phyloP scores from a whole-genome alignment of 768 basidiomycete genomes.

The Ephemerocybe angulata region DNA sequence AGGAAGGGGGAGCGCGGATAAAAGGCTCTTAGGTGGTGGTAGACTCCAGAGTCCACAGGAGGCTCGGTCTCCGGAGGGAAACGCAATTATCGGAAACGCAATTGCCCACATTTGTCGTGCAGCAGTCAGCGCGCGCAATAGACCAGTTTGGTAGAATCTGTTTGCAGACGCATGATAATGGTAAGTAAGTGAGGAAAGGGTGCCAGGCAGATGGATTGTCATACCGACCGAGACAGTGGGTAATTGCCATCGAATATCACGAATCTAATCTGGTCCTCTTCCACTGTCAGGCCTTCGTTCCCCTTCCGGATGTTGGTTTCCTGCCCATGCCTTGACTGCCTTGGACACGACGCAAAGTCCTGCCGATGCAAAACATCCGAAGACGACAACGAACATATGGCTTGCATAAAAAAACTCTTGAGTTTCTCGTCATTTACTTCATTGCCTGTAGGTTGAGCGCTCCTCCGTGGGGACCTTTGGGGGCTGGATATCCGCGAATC shows the following conservation, averaged over 20 bases:
- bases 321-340: constrained; percentile 3
- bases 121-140: constrained; percentile 11
- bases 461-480: too few relatives aligned
- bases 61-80: neutral
- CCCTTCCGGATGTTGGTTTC: constrained; percentile 7
- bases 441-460: too few relatives aligned
- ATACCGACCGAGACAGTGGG: constrained; percentile 22
- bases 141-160: constrained; percentile 9
- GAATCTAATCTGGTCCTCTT: constrained; percentile 5
- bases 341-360: neutral
- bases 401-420: neutral
- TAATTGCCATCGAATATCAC: constrained; percentile 6
- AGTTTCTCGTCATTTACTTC: neutral
- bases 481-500: too few relatives aligned
- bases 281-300: neutral
- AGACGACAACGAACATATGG: constrained; percentile 1
- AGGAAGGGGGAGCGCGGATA: constrained; percentile 11
- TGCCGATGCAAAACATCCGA: neutral
- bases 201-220: constrained; percentile 21
- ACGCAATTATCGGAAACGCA: neutral
- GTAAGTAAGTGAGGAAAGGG: neutral
- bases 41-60: neutral
- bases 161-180: neutral
- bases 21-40: constrained; percentile 5
- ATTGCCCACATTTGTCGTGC: neutral